Evolutionary conservation across 1,139 yeast genomes (phyloP).

Genomic region (Protomyces lactucae-debilis): DNA sequence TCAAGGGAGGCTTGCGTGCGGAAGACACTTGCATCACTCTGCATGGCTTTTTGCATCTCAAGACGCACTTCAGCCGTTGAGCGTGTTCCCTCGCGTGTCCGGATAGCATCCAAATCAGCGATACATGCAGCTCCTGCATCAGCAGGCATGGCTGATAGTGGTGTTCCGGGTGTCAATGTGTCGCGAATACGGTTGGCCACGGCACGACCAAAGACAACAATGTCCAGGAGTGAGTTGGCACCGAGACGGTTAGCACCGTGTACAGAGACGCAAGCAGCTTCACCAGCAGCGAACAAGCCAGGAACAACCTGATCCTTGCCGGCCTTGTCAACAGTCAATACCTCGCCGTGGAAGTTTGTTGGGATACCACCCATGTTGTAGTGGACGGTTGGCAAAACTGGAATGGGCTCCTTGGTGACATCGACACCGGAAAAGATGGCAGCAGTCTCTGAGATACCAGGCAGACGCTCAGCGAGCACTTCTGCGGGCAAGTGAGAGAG

Average conservation of each 20-base stretch:
- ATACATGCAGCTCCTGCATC: slow-evolving; percentile 87
- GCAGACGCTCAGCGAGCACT: slow-evolving; percentile 90
- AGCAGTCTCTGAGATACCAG: slow-evolving; percentile 99
- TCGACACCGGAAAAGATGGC: slow-evolving; percentile 98
- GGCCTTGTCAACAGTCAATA: slow-evolving; percentile 69
- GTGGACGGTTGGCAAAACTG: slow-evolving; percentile 96
- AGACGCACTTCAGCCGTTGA: slow-evolving; percentile 85
- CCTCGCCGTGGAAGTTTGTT: slow-evolving; percentile 70
- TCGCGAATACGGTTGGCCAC: slow-evolving; percentile 89
- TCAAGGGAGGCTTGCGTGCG: slow-evolving; percentile 90
- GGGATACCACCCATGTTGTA: slow-evolving; percentile 99
- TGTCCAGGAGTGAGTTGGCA: slow-evolving; percentile 95
- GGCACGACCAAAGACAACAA: slow-evolving; percentile 98
- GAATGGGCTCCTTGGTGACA: slow-evolving; percentile 98
- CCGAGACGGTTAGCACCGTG: slow-evolving; percentile 99
- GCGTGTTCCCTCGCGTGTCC: slow-evolving; percentile 77
- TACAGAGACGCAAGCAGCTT: slow-evolving; percentile 97
- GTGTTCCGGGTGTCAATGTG: slow-evolving; percentile 78
- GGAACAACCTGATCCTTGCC: slow-evolving; percentile 91
- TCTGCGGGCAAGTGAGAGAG: slow-evolving; percentile 89
- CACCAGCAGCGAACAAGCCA: slow-evolving; percentile 97
- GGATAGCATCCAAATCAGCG: slow-evolving; percentile 79
- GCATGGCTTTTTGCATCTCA: slow-evolving; percentile 95
- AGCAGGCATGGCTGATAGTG: slow-evolving; percentile 72
- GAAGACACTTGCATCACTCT: slow-evolving; percentile 93